Evolutionary conservation across 108 stramenopile species (phyloP).

Genomic region (Skeletonema marinoi): DNA sequence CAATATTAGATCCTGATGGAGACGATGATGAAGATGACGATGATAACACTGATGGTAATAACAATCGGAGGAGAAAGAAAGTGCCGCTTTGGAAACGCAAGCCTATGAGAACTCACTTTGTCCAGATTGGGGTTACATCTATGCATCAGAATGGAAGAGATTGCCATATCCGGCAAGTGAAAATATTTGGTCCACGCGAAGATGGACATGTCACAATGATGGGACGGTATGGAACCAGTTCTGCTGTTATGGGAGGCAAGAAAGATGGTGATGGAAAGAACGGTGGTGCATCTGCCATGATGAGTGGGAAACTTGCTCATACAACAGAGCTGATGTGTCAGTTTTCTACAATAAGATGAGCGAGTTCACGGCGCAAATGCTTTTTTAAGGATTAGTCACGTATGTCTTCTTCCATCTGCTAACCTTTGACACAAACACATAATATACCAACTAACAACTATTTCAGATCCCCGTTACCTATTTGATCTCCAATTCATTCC

Average conservation of each 20-base stretch:
- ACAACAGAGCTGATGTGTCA: conserved; percentile 60
- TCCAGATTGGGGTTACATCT: conserved; percentile 87
- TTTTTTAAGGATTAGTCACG: neutral
- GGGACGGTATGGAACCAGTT: conserved; percentile 1
- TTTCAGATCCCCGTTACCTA: neutral
- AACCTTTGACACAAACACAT: neutral
- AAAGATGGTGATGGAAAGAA: conserved; percentile 2
- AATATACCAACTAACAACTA: neutral
- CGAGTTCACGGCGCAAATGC: neutral
- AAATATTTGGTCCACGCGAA: conserved; percentile 84
- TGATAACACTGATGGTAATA: conserved; percentile 11
- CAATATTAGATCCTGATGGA: conserved; percentile 62
- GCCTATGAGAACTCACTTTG: conserved; percentile 82
- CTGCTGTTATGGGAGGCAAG: neutral
- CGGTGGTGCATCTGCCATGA: conserved; percentile 12
- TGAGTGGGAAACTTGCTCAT: conserved; percentile 47
- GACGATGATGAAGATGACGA: conserved; percentile 45
- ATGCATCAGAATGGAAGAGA: conserved; percentile 98
- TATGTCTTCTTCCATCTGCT: neutral
- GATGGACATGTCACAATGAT: conserved; percentile 26
- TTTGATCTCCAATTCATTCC: neutral
- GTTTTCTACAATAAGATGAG: conserved; percentile 63
- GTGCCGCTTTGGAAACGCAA: conserved; percentile 35
- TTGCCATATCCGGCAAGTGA: conserved; percentile 94
- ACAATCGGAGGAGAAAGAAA: conserved; percentile 22